A percentile compares a stretch with the other conserved stretches of the same genome.
phyloP scores from a whole-genome alignment of 371 early-diverging fungal genomes.

The Apophysomyces elegans region DNA sequence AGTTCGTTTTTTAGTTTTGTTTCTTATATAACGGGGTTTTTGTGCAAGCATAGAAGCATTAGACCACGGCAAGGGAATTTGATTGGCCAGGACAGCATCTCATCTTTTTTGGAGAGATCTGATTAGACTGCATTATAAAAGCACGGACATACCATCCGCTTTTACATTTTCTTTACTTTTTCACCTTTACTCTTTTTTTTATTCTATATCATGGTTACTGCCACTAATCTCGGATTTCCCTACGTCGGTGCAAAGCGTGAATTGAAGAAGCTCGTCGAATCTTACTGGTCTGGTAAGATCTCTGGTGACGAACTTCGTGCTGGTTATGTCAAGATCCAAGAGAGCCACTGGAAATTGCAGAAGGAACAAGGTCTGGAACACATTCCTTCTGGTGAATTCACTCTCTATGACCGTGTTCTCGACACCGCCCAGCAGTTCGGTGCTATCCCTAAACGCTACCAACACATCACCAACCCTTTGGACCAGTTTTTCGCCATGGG shows the following conservation, averaged over 20 bases:
- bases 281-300: slow-evolving; percentile 92
- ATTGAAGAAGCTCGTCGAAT: slow-evolving; percentile 88
- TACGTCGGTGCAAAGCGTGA: slow-evolving; percentile 88
- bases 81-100: slow-evolving; percentile 7
- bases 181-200: not conserved
- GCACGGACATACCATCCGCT: not conserved
- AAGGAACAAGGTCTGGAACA: slow-evolving; percentile 76
- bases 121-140: slow-evolving; percentile 7
- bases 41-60: not conserved
- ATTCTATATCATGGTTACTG: slow-evolving; percentile 58
- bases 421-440: slow-evolving; percentile 84
- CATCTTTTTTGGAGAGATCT: slow-evolving; percentile 5
- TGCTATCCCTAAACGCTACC: slow-evolving; percentile 80
- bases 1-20: no score
- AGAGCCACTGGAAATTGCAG: slow-evolving; percentile 90
- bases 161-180: slow-evolving; percentile 10
- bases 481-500: slow-evolving; percentile 97
- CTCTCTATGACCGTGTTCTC: slow-evolving; percentile 94
- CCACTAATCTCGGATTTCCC: slow-evolving; percentile 82
- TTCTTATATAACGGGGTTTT: not conserved
- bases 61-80: not conserved
- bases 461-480: slow-evolving; percentile 61
- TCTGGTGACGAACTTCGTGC: slow-evolving; percentile 71
- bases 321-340: slow-evolving; percentile 81
- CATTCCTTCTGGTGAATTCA: slow-evolving; percentile 94